Conservation (phyloP, 371 early-diverging fungal species). For the Mucor lusitanicus region DNA sequence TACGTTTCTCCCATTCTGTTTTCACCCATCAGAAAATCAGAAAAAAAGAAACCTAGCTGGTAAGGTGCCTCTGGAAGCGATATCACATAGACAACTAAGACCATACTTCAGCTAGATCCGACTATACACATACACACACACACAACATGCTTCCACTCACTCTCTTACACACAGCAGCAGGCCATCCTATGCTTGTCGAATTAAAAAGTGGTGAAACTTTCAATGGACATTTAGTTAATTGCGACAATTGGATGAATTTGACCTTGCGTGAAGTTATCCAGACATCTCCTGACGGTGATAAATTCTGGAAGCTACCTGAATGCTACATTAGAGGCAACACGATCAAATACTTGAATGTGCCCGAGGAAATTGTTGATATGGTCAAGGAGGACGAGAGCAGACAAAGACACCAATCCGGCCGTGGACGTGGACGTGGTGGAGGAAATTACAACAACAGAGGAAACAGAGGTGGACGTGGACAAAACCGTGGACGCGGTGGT, state of each 20-base stretch:
- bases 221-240: slow-evolving; percentile 95
- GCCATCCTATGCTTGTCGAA: slow-evolving; percentile 96
- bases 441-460: slow-evolving; percentile 36
- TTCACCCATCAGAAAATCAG: slow-evolving; percentile 1
- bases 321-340: slow-evolving; percentile 92
- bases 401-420: slow-evolving; percentile 47
- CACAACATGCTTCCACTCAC: slow-evolving; percentile 83
- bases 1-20: slow-evolving; percentile 6
- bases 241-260: slow-evolving; percentile 98
- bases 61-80: no score
- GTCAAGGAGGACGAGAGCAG: slow-evolving; percentile 74
- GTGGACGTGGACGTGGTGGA: slow-evolving; percentile 61
- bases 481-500: slow-evolving; percentile 29
- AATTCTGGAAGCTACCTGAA: slow-evolving; percentile 91
- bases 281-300: slow-evolving; percentile 91
- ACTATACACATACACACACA: not conserved
- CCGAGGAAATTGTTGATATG: slow-evolving; percentile 90
- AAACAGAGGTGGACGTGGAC: slow-evolving; percentile 44
- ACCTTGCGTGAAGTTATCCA: slow-evolving; percentile 94
- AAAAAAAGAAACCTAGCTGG: not conserved
- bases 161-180: slow-evolving; percentile 86
- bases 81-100: not conserved
- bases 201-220: slow-evolving; percentile 97
- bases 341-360: slow-evolving; percentile 94
- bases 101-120: not conserved